A percentile compares a stretch with the other conserved stretches of the same genome.
Conservation (phyloP, 495 filamentous ascomycete species). For the Aspergillus taichungensis region DNA sequence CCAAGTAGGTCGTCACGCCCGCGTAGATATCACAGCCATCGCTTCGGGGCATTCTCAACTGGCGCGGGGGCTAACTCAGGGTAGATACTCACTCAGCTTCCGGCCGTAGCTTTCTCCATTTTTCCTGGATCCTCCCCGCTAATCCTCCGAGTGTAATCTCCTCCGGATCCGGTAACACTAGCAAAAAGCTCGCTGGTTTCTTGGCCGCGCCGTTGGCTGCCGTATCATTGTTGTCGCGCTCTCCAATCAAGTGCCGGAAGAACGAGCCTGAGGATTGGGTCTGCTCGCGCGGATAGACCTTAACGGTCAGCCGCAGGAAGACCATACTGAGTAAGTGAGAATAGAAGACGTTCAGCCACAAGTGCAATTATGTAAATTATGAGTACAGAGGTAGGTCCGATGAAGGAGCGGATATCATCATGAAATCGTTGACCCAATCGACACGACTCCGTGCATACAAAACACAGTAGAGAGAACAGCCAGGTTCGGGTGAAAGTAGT, state of each 20-base stretch:
- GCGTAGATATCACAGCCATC: not conserved
- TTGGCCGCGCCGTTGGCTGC: not conserved
- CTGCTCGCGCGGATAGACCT: slow-evolving; percentile 27
- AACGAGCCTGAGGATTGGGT: slow-evolving; percentile 2
- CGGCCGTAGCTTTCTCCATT: slow-evolving; percentile 29
- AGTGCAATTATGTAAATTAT: no score
- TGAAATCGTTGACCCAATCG: no score
- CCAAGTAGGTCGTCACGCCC: no score
- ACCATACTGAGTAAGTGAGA: slow-evolving; percentile 15
- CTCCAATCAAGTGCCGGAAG: slow-evolving; percentile 5
- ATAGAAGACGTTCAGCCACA: no score
- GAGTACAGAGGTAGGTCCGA: no score
- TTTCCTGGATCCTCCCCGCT: slow-evolving; percentile 23
- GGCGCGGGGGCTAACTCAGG: not conserved
- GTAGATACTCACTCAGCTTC: slow-evolving; percentile 20
- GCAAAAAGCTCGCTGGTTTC: slow-evolving; percentile 22
- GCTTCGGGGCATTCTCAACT: not conserved
- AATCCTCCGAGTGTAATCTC: slow-evolving; percentile 22
- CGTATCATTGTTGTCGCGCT: slow-evolving; percentile 9
- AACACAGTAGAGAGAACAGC: no score
- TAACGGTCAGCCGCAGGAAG: slow-evolving; percentile 28
- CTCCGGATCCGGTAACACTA: slow-evolving; percentile 24
- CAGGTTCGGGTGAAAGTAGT: no score
- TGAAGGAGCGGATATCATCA: no score
- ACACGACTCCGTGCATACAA: no score